These are phyloP conservation scores for Sporothrix curviconia DNA, from an alignment of 2,329 filamentous ascomycete genomes.

Conservation along the genomic window DNA sequence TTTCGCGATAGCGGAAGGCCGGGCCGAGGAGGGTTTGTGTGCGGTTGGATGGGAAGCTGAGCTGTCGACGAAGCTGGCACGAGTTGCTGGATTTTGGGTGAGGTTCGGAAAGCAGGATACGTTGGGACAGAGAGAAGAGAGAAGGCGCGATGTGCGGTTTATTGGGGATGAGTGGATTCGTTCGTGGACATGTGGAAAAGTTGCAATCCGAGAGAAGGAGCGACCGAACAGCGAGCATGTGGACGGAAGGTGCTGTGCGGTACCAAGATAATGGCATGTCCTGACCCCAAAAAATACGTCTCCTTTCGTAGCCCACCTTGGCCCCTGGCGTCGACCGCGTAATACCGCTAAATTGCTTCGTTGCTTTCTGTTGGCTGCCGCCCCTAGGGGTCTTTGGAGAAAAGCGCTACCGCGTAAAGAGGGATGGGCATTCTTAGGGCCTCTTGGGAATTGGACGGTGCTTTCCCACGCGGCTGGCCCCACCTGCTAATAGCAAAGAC, in stretches of 20 bases:
- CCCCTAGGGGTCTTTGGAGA: too few relatives aligned
- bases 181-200: not conserved
- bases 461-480: constrained; percentile 7
- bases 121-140: too few relatives aligned
- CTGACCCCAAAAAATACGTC: constrained; percentile 18
- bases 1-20: not conserved
- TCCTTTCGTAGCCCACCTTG: constrained; percentile 11
- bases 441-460: not conserved
- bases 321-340: constrained; percentile 7
- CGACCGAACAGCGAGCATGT: not conserved
- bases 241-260: too few relatives aligned
- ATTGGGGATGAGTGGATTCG: not conserved
- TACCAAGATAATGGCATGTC: not conserved
- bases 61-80: not conserved
- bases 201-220: not conserved
- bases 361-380: too few relatives aligned
- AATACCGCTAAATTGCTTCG: constrained; percentile 10
- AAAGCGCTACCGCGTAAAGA: not conserved
- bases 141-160: not conserved
- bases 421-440: not conserved
- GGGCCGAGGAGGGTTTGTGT: not conserved
- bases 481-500: constrained; percentile 12
- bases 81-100: not conserved
- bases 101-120: too few relatives aligned
- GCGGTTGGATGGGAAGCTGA: not conserved